Base-by-base conservation (phyloP, 176 grass and related monocot genomes). In the Oryza coarctata region DNA sequence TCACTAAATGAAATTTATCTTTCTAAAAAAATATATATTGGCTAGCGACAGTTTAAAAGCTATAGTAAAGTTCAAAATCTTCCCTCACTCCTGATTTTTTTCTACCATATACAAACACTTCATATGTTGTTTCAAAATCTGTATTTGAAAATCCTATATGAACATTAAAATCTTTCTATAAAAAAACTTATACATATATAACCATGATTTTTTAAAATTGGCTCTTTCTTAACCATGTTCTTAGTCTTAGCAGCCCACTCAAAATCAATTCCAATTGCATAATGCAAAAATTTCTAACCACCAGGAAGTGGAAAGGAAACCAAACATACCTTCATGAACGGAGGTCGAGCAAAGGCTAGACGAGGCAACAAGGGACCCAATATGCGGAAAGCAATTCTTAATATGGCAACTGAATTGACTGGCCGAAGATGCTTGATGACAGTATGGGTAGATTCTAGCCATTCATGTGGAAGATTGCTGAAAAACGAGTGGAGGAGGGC, bases 391-490 rank as follows among this genome's bases (percentile, higher is more conserved):
- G 96, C 91, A 63, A 99, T 95, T 89, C 96, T 91, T 60, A 99
- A 83, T 93, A 95, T 99, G 52, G 96, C 91, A 77, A 99, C 91
- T 80, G 96, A 99, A 93, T 78, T 99, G 55, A 99, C 90, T 84
- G 96, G 96, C 35, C 89, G 87, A 36, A 98, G 90, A 79, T 99
- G 93, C 76, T 95, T 98, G 73, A 98, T 94, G 58, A 98, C 86
- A 61, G 90, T 92, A 73, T 98, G 96, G 26, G 96, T 93, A 77
- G 93, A 91, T 79, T 95, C 96, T 74, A 98, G 83, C 93, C 96
- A 98, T 87, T 98, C 96, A 85, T 98, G 93, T 49, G 96, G 96
- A 81, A 98, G 90, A 82, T 95, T 98, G 87, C 90, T 98, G 82
- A 91, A 98, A 86, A 98, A 98, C 6, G 90, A 79, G 82, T 98